Percentiles rank a stretch among this genome's conserved stretches.
These are phyloP conservation scores for Penicillium antarcticum DNA, from an alignment of 495 filamentous ascomycete genomes.

Conservation along the genomic window DNA sequence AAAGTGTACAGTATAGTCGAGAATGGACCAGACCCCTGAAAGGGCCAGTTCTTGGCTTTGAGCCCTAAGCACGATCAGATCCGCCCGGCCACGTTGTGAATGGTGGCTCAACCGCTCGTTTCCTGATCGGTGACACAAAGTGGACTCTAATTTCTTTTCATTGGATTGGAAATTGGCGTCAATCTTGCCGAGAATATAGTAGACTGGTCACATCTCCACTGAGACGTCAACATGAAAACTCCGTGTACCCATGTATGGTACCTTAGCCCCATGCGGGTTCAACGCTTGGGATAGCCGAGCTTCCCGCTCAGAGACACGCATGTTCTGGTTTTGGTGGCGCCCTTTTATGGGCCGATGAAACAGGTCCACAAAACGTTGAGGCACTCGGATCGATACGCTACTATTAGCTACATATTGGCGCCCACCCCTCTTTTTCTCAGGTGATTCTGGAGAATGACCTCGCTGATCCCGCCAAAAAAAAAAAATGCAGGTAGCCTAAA, in stretches of 20 bases:
- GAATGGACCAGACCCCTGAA: not conserved
- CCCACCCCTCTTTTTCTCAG: conserved; percentile 11
- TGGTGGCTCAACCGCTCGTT: conserved; percentile 29
- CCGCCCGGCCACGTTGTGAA: conserved; percentile 33
- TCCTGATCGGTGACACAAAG: conserved; percentile 15
- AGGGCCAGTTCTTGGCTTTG: conserved; percentile 13
- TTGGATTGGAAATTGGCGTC: conserved; percentile 11
- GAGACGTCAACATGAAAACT: not conserved
- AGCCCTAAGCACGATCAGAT: conserved; percentile 33
- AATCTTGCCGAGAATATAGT: not conserved
- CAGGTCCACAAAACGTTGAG: conserved; percentile 19
- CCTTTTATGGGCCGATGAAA: conserved; percentile 19
- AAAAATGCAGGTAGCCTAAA: conserved; percentile 13
- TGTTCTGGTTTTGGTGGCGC: conserved; percentile 11
- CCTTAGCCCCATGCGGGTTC: conserved; percentile 16
- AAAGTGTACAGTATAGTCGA: not conserved
- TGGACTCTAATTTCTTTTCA: conserved; percentile 1
- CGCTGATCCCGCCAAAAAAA: conserved; percentile 7
- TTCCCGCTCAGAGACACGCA: conserved; percentile 18
- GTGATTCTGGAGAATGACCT: conserved; percentile 19
- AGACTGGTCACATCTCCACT: not conserved
- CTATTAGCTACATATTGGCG: conserved; percentile 3
- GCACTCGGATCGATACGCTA: conserved; percentile 8
- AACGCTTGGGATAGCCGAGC: conserved; percentile 24
- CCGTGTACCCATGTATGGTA: not conserved